phyloP scores from a whole-genome alignment of 495 filamentous ascomycete genomes.

The Jackrogersella multiformis region DNA sequence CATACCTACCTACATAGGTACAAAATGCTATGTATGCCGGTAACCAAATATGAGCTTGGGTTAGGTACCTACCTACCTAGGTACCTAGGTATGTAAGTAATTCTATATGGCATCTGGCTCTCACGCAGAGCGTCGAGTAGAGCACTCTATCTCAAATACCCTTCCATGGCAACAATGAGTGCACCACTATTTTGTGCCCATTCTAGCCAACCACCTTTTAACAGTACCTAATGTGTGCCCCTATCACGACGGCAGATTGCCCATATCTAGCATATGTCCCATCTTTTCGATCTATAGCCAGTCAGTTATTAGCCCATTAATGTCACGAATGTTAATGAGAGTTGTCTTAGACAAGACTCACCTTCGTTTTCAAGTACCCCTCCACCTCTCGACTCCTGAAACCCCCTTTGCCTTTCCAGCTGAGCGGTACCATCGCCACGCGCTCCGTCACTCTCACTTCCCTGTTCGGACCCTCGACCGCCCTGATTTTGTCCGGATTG shows the following conservation, averaged over 20 bases:
- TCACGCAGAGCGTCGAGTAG: not conserved
- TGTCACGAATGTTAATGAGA: not conserved
- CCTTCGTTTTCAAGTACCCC: conserved; percentile 94
- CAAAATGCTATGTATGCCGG: too few species aligned
- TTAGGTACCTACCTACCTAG: too few species aligned
- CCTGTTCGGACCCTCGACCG: conserved; percentile 88
- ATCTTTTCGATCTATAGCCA: conserved; percentile 70
- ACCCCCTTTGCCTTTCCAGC: conserved; percentile 87
- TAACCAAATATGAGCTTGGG: too few species aligned
- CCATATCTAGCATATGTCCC: conserved; percentile 69
- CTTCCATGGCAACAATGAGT: not conserved
- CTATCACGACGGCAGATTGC: conserved; percentile 18
- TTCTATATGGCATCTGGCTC: not conserved
- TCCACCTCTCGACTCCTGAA: conserved; percentile 89
- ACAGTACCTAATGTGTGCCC: not conserved
- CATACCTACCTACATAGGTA: too few species aligned
- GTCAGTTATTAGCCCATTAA: conserved; percentile 13
- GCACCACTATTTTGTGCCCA: not conserved
- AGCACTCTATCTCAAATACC: not conserved
- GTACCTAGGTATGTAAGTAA: not conserved
- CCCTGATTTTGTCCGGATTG: conserved; percentile 95
- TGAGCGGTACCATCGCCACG: conserved; percentile 94
- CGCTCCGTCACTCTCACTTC: conserved; percentile 89
- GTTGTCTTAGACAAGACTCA: conserved; percentile 52
- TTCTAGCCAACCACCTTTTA: not conserved